Base-by-base conservation (phyloP, 805 yeast species). In the Wickerhamiella allomyrinae region DNA sequence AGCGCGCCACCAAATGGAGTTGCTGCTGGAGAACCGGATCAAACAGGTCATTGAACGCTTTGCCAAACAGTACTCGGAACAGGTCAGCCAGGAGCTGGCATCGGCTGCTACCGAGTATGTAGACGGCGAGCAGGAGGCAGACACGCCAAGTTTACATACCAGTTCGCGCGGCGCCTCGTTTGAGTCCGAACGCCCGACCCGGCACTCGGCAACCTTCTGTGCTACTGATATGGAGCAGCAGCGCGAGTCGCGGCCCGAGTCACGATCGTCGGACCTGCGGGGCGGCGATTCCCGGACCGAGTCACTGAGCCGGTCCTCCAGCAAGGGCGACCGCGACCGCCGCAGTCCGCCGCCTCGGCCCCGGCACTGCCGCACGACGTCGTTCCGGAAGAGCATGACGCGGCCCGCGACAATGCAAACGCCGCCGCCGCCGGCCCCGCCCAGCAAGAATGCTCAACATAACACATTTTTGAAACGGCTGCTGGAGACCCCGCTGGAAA, bases 11-110 rank as follows among this genome's bases (percentile, higher is more conserved):
- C 42, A 41, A 11, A 47, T 45, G 42, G 24, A 45, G 22, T 41
- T 34, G 5, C 8, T n/a, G 33, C 37, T 50, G 17, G 54, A 46
- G 27, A 14, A 35, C 3, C 29, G 43, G n/a, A 20, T 50, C 25
- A 50, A 50, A 39, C 7, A n/a, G 9, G 34, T 48, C 42, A 24
- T 50, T 10, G 10, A 17, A 15, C 34, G 34, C 17, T 27, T 31
- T 17, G 34, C 34, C 34, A 17, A 19, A 21, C 20, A 31, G 34
- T 31, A 17, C 21, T 31, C 34, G 34, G 21, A 19, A 21, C 34
- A 19, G 21, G 21, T 31, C n/a, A 15, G 17, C 21, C 20, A 17
- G 21, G 34, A 17, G 21, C 34, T 27, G 17, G 31, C 31, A 9
- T 27, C 31, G 15, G 31, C 31, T 3, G 31, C 31, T 7, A 27